phyloP scores from a whole-genome alignment of 371 early-diverging fungal genomes.

The Syncephalastrum contaminatum region DNA sequence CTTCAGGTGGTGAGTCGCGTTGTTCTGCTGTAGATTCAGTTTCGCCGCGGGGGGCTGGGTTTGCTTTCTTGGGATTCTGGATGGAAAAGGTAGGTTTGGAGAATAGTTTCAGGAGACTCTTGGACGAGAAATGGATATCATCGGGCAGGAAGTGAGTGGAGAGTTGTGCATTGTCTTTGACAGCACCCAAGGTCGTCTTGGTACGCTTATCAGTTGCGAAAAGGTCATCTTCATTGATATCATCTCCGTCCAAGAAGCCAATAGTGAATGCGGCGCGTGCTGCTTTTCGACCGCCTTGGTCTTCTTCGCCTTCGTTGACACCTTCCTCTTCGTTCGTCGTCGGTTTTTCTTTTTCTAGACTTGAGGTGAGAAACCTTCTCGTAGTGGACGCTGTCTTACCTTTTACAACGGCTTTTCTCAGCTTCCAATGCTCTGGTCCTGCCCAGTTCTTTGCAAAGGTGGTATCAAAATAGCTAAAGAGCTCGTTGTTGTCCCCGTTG shows the following conservation, averaged over 20 bases:
- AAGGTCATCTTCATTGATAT: conserved; percentile 55
- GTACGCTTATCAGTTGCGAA: conserved; percentile 68
- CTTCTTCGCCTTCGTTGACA: conserved; percentile 20
- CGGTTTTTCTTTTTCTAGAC: conserved; percentile 20
- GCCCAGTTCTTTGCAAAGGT: conserved; percentile 87
- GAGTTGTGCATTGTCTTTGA: conserved; percentile 22
- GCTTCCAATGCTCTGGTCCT: conserved; percentile 93
- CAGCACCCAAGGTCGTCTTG: conserved; percentile 47
- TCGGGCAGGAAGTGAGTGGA: conserved; percentile 72
- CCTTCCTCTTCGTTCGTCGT: conserved; percentile 16
- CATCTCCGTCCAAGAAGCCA: conserved; percentile 59
- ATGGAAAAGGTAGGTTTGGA: conserved; percentile 70
- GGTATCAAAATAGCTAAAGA: conserved; percentile 90
- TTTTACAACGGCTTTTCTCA: conserved; percentile 50
- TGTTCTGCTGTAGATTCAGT: no score
- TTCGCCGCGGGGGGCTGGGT: no score
- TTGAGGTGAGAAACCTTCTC: neutral
- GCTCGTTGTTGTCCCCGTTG: conserved; percentile 53
- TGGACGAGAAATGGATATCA: conserved; percentile 86
- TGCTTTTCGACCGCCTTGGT: conserved; percentile 29
- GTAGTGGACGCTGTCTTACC: conserved; percentile 17
- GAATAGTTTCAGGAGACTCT: conserved; percentile 76
- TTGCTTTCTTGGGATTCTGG: no score
- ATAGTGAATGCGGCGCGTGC: conserved; percentile 40
- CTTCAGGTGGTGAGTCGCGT: no score